Evolutionary conservation across 1,284 basidiomycete species (phyloP).

Genomic region (Pyrrhoderma noxium): DNA sequence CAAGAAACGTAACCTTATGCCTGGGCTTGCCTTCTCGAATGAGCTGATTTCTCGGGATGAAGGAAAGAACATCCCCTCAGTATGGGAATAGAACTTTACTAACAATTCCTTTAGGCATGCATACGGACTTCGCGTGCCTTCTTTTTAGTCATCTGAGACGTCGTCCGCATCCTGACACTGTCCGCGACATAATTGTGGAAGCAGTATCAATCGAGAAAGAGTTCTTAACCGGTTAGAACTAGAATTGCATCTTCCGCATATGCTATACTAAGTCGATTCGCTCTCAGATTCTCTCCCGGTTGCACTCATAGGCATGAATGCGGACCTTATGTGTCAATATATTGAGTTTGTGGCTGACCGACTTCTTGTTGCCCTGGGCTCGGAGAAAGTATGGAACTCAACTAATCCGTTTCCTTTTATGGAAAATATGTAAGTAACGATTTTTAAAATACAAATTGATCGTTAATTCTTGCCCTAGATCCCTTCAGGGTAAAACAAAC

Average conservation of each 20-base stretch:
- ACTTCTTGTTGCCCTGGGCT: slow-evolving; percentile 61
- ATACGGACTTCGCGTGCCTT: slow-evolving; percentile 98
- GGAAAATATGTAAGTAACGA: too few relatives aligned
- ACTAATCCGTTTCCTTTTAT: slow-evolving; percentile 36
- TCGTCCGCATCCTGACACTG: slow-evolving; percentile 56
- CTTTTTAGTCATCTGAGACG: slow-evolving; percentile 76
- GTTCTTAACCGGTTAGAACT: slow-evolving; percentile 39
- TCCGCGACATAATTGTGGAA: slow-evolving; percentile 58
- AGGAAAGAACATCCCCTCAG: too few relatives aligned
- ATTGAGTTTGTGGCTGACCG: slow-evolving; percentile 75
- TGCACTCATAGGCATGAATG: slow-evolving; percentile 47
- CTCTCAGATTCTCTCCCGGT: slow-evolving; percentile 35
- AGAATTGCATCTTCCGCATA: too few relatives aligned
- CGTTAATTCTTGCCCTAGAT: slow-evolving; percentile 75
- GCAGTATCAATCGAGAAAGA: slow-evolving; percentile 65
- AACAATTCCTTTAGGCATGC: slow-evolving; percentile 55
- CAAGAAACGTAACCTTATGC: slow-evolving; percentile 98
- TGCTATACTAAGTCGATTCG: too few relatives aligned
- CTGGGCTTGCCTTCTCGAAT: slow-evolving; percentile 94
- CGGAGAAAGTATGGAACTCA: slow-evolving; percentile 57
- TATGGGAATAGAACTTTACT: too few relatives aligned
- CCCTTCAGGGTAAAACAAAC: slow-evolving; percentile 53
- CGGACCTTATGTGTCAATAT: slow-evolving; percentile 58
- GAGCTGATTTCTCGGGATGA: slow-evolving; percentile 97
- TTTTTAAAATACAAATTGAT: too few relatives aligned